Evolutionary conservation across 2,329 filamentous ascomycete genomes (phyloP).

Genomic region (Zymoseptoria ardabiliae): DNA sequence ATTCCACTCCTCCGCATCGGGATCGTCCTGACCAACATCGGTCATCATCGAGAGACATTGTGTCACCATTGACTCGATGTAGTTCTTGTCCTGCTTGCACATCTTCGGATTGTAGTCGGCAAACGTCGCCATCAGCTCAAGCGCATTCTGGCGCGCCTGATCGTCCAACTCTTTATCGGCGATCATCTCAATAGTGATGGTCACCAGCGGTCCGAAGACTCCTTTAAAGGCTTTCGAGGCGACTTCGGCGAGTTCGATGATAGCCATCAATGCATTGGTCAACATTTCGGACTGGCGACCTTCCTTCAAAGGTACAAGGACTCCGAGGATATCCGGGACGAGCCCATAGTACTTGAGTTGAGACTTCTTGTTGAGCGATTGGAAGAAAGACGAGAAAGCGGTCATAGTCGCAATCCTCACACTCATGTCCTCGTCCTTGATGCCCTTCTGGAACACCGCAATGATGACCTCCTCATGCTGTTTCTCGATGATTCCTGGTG

Average conservation of each 20-base stretch:
- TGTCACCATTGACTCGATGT: constrained; percentile 94
- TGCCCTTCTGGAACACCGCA: constrained; percentile 80
- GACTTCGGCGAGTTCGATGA: constrained; percentile 92
- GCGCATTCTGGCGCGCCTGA: constrained; percentile 82
- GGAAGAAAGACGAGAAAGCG: constrained; percentile 93
- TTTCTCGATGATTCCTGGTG: constrained; percentile 89
- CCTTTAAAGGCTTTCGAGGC: constrained; percentile 95
- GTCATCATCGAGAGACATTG: constrained; percentile 98
- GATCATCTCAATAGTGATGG: constrained; percentile 87
- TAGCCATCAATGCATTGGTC: constrained; percentile 77
- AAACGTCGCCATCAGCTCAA: constrained; percentile 97
- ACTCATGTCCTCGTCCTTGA: constrained; percentile 79
- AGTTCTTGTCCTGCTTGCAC: constrained; percentile 89
- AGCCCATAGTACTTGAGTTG: constrained; percentile 83
- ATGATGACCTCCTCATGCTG: constrained; percentile 90
- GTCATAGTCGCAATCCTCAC: constrained; percentile 93
- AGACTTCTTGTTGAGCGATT: constrained; percentile 77
- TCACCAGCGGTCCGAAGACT: constrained; percentile 86
- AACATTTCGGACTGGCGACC: constrained; percentile 83
- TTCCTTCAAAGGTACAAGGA: constrained; percentile 89
- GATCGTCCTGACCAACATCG: constrained; percentile 87
- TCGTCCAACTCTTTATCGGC: constrained; percentile 93
- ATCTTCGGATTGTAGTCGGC: constrained; percentile 89
- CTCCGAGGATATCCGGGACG: constrained; percentile 86
- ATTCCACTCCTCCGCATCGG: constrained; percentile 92